A percentile compares a stretch with the other conserved stretches of the same genome.
phyloP scores from a whole-genome alignment of 2,329 filamentous ascomycete species.

The Bipolaris sorokiniana region DNA sequence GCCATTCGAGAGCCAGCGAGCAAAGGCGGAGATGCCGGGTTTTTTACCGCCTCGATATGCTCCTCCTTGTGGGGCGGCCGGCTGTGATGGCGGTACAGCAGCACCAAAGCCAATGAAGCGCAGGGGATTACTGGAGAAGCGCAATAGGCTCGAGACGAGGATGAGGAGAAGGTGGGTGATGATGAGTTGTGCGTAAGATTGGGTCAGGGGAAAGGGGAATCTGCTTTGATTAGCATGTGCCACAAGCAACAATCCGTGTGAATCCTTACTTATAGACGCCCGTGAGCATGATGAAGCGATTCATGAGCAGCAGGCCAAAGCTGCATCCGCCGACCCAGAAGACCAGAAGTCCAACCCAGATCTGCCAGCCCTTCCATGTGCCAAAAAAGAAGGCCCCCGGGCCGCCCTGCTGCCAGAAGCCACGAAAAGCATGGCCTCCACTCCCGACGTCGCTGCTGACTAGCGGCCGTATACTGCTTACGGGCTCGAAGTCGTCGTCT shows the following conservation, averaged over 20 bases:
- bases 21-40: conserved; percentile 33
- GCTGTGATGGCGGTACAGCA: conserved; percentile 53
- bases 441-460: conserved; percentile 42
- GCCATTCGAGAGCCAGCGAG: conserved; percentile 49
- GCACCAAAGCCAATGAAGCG: conserved; percentile 52
- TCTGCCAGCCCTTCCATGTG: conserved; percentile 55
- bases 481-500: conserved; percentile 51
- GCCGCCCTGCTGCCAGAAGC: conserved; percentile 51
- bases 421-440: conserved; percentile 21
- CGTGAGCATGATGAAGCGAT: conserved; percentile 59
- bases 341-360: conserved; percentile 56
- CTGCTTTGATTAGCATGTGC: conserved; percentile 41
- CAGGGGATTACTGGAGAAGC: conserved; percentile 53
- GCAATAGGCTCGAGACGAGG: conserved; percentile 56
- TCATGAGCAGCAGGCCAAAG: conserved; percentile 58
- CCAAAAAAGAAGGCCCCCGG: conserved; percentile 58
- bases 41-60: conserved; percentile 37
- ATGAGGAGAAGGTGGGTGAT: conserved; percentile 58
- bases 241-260: too few species aligned
- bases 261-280: conserved; percentile 52
- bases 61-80: conserved; percentile 41
- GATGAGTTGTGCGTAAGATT: conserved; percentile 58
- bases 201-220: conserved; percentile 60
- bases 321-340: conserved; percentile 57
- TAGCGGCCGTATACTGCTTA: conserved; percentile 49